Conservation (phyloP, 2,329 filamentous ascomycete species). For the Aspergillus oerlinghausenensis region DNA sequence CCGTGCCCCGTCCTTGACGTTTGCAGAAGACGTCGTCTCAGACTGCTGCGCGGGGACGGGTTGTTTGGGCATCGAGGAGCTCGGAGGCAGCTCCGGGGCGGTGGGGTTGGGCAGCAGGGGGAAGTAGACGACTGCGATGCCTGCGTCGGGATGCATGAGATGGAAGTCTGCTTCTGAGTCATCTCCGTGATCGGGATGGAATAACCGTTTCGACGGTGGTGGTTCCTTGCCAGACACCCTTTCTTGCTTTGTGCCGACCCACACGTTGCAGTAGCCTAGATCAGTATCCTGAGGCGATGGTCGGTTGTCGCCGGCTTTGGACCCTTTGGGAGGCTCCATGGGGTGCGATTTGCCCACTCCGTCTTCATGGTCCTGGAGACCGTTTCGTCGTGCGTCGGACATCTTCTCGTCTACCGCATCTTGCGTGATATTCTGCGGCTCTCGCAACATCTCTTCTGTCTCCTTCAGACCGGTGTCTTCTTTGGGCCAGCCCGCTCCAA, state of each 20-base stretch:
- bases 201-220: conserved; percentile 48
- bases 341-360: conserved; percentile 13
- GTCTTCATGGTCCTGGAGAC: conserved; percentile 14
- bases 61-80: conserved; percentile 20
- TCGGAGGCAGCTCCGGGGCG: conserved; percentile 27
- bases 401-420: conserved; percentile 62
- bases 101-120: conserved; percentile 75
- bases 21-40: conserved; percentile 12
- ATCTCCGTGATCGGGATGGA: conserved; percentile 47
- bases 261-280: conserved; percentile 87
- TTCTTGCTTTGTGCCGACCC: conserved; percentile 83
- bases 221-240: conserved; percentile 54
- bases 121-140: conserved; percentile 85
- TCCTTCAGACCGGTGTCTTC: conserved; percentile 54
- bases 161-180: conserved; percentile 61
- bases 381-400: conserved; percentile 49
- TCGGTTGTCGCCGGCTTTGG: conserved; percentile 38
- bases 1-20: conserved; percentile 14
- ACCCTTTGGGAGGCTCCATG: conserved; percentile 39
- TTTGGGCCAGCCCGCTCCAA: conserved; percentile 91
- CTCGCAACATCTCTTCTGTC: conserved; percentile 61
- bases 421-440: conserved; percentile 59
- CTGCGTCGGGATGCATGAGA: conserved; percentile 71
- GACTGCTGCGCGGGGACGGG: conserved; percentile 19
- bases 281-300: conserved; percentile 43